phyloP scores from a whole-genome alignment of 306 rosid genomes.

The Cicer pinnatifidum region DNA sequence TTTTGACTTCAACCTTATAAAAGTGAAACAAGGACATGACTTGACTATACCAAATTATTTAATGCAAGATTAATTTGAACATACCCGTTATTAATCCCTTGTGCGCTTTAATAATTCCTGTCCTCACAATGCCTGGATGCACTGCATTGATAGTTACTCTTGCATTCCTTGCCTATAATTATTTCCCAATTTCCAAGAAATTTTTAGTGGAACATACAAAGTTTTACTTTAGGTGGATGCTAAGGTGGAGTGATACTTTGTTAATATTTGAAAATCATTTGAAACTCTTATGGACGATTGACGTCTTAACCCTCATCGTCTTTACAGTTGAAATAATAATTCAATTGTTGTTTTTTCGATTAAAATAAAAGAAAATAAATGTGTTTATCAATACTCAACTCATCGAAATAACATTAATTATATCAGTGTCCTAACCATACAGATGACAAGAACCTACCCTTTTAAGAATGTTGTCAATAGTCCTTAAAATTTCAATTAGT shows the following conservation, averaged over 20 bases:
- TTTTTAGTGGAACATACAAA: neutral
- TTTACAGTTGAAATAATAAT: too few relatives aligned
- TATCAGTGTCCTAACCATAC: too few relatives aligned
- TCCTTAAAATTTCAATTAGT: too few relatives aligned
- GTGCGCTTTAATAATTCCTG: conserved; percentile 82
- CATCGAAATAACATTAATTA: too few relatives aligned
- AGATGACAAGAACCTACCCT: too few relatives aligned
- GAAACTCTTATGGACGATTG: too few relatives aligned
- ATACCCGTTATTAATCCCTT: conserved; percentile 77
- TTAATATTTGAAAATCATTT: too few relatives aligned
- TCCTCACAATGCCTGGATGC: conserved; percentile 92
- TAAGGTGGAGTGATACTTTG: fast-evolving
- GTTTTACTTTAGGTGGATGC: neutral
- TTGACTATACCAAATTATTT: neutral
- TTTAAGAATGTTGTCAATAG: too few relatives aligned
- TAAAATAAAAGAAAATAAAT: too few relatives aligned
- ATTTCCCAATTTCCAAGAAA: conserved; percentile 17
- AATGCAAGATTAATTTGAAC: conserved; percentile 10
- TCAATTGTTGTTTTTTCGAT: too few relatives aligned
- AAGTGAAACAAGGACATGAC: neutral
- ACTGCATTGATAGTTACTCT: conserved; percentile 84
- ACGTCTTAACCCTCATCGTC: too few relatives aligned
- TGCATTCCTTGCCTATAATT: conserved; percentile 73
- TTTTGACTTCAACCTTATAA: conserved; percentile 18
- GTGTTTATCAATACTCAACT: too few relatives aligned